These are phyloP conservation scores for Neonectria faginata DNA, from an alignment of 2,329 filamentous ascomycete genomes.

Conservation along the genomic window DNA sequence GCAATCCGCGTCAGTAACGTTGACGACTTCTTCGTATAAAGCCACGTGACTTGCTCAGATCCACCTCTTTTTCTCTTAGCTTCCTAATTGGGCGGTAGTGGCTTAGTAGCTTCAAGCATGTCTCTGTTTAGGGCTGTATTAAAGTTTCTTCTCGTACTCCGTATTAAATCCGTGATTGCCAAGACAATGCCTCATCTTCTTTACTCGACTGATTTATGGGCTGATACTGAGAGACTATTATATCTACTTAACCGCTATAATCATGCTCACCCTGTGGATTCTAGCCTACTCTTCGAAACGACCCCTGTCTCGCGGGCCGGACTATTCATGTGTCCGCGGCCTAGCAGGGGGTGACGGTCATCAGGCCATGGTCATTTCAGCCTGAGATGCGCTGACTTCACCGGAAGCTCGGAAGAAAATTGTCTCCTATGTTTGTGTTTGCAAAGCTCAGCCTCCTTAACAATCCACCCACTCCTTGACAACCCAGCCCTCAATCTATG, in stretches of 20 bases:
- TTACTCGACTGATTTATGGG: neutral
- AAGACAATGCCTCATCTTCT: neutral
- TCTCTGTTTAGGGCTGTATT: neutral
- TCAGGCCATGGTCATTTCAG: slow-evolving; percentile 1
- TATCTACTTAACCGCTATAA: neutral
- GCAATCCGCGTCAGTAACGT: too few species aligned
- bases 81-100: neutral
- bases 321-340: neutral
- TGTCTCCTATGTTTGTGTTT: neutral
- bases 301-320: neutral
- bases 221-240: neutral
- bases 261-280: neutral
- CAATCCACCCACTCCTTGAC: neutral
- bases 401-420: neutral
- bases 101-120: neutral
- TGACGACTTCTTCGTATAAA: neutral
- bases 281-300: neutral
- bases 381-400: neutral
- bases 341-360: neutral
- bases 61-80: neutral
- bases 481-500: neutral
- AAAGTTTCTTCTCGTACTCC: neutral
- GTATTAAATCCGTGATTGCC: neutral
- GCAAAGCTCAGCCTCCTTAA: neutral
- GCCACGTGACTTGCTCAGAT: neutral